Evolutionary conservation across 257 asterid genomes (phyloP).

Genomic region (Solanum gandarillasii): DNA sequence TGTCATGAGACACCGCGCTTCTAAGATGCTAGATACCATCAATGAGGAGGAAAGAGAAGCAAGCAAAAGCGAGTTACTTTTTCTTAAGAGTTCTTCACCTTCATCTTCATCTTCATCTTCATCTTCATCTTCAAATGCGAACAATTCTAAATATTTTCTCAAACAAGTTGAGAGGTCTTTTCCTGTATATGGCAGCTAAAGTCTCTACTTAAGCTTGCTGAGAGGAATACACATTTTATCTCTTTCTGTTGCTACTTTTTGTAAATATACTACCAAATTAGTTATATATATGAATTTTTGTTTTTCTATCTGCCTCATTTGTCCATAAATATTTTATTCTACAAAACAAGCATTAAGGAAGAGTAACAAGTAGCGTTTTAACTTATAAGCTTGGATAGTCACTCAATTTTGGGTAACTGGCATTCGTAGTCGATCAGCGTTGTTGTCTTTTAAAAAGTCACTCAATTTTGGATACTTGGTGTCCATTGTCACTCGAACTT

Average conservation of each 20-base stretch:
- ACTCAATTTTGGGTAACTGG: neutral
- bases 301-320: too few relatives aligned
- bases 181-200: neutral
- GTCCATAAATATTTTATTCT: neutral
- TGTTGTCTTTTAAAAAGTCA: neutral
- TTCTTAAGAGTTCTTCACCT: neutral
- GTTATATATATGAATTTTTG: neutral
- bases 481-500: neutral
- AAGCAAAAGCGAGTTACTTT: neutral
- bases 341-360: neutral
- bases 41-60: slow-evolving; percentile 57
- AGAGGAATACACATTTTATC: neutral
- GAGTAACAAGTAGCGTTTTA: neutral
- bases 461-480: neutral
- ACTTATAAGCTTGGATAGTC: neutral
- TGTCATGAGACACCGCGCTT: slow-evolving; percentile 37
- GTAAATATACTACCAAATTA: neutral
- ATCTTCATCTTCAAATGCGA: neutral
- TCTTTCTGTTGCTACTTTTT: neutral
- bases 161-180: slow-evolving; percentile 1
- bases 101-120: neutral
- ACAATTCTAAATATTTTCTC: neutral
- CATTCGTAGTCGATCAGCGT: neutral
- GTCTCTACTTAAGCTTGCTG: neutral
- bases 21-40: slow-evolving; percentile 54